Base-by-base conservation (phyloP, 2,329 filamentous ascomycete genomes). In the Scedosporium boydii region DNA sequence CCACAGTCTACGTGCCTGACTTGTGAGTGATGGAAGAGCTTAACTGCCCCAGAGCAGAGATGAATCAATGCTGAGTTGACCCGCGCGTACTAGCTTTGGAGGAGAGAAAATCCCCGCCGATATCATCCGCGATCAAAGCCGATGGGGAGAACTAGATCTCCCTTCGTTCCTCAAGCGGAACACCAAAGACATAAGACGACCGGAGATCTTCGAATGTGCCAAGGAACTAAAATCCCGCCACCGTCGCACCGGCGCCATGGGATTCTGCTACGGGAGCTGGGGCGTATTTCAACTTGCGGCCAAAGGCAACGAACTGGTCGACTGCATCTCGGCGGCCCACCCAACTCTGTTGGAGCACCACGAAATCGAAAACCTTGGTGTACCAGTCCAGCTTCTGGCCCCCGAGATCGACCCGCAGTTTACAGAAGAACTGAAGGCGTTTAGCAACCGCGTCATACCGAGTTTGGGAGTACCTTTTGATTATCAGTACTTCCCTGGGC, bases 261-360 rank as follows among this genome's bases (percentile, higher is more conserved):
- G 80, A 1, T 82, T 74, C 66, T 82, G 80, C 70, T 82, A 75
- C 61, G 80, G 80, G 14, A 79, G 78, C 5, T 83, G 80, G 81
- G 80, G 77, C 0, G 72, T 71, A 3, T 77, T 81, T 62, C 75
- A 76, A 1, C 74, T 83, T 0, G 81, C 73, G 0, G 72, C 75
- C 1, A 63, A 61, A 9, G 75, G 76, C 63, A 64, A 72, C n/a
- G 65, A 67, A 2, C 69, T 82, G 2, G 75, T 82, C 4, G 79
- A 82, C 63, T 76, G 72, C 65, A 72, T 82, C 44, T 71, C 73
- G 1, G 70, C 71, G 3, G 80, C 70, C 0, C 81, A 83, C 66
- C 81, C 78, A 9, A 75, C 73, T 0, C 65, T 75, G 48, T 62
- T 82, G 23, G 76, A 71, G 0, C 73, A 77, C 63, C 66, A 69